These are phyloP conservation scores for Lepidium didymum DNA, from an alignment of 345 rosid genomes.

Conservation along the genomic window DNA sequence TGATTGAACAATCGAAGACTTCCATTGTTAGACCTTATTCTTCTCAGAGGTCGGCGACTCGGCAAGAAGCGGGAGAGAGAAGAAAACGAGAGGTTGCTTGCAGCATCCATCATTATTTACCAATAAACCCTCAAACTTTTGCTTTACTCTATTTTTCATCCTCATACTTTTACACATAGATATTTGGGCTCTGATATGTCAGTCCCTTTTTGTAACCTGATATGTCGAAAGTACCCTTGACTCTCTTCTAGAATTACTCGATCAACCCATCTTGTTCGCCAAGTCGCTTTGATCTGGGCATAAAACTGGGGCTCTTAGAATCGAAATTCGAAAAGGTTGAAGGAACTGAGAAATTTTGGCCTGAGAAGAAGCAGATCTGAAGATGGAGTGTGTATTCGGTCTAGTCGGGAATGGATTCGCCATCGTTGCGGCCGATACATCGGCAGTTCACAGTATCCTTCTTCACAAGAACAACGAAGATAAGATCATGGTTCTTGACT, in stretches of 20 bases:
- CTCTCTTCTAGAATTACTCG: neutral
- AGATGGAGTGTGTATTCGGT: constrained; percentile 96
- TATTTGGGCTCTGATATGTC: neutral
- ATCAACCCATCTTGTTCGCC: constrained; percentile 28
- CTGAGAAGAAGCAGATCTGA: constrained; percentile 21
- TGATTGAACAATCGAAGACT: constrained; percentile 15
- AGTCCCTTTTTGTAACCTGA: neutral
- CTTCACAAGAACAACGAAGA: constrained; percentile 93
- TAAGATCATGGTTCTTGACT: constrained; percentile 93
- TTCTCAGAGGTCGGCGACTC: constrained; percentile 29
- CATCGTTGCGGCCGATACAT: constrained; percentile 74
- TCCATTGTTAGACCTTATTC: constrained; percentile 29
- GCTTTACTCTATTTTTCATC: neutral
- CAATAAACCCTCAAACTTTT: neutral
- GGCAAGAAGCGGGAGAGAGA: constrained; percentile 29
- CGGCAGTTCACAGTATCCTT: constrained; percentile 86
- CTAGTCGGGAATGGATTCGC: constrained; percentile 85
- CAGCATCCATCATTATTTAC: constrained; percentile 1
- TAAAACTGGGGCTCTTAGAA: neutral
- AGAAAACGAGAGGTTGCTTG: constrained; percentile 22
- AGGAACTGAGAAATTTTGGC: neutral
- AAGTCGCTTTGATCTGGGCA: constrained; percentile 26
- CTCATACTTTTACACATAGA: neutral
- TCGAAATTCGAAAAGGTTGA: neutral
- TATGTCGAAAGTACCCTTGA: neutral